Conservation (phyloP, 208 protist species). For the Leishmania braziliensis region DNA sequence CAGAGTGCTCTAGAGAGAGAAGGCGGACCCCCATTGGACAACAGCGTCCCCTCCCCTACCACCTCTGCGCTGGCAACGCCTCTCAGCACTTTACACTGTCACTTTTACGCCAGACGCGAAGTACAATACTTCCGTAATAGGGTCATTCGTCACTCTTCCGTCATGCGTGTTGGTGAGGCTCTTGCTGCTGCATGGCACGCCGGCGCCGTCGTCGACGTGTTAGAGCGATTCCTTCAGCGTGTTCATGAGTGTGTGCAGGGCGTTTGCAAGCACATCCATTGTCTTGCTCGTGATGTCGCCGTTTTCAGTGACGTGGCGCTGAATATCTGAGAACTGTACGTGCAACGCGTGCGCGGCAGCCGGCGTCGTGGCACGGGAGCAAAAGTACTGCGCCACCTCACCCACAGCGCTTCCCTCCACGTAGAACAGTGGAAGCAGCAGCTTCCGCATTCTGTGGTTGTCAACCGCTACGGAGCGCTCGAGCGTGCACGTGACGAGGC, state of each 20-base stretch:
- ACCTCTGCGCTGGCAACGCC: neutral
- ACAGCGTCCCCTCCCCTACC: neutral
- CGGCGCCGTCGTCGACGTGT: neutral
- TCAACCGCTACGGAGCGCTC: conserved; percentile 35
- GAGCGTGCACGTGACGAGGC: conserved; percentile 39
- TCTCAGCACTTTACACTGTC: neutral
- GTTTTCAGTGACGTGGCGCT: conserved; percentile 13
- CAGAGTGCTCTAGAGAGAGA: neutral
- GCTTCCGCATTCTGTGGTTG: conserved; percentile 26
- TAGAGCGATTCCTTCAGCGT: conserved; percentile 24
- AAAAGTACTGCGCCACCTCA: conserved; percentile 39
- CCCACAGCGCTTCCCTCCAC: conserved; percentile 31
- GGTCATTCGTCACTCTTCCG: neutral
- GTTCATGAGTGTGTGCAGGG: conserved; percentile 28
- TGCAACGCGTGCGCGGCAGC: conserved; percentile 25
- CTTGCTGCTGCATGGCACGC: neutral
- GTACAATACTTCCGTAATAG: neutral
- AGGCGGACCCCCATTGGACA: neutral
- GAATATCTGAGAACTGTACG: conserved; percentile 30
- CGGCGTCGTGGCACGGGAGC: conserved; percentile 22
- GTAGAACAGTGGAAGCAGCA: conserved; percentile 36
- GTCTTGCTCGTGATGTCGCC: conserved; percentile 31
- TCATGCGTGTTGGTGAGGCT: neutral
- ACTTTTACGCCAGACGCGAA: neutral
- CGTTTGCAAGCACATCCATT: conserved; percentile 24